Evolutionary conservation across 345 rosid genomes (phyloP).

Genomic region (Lumnitzera racemosa): DNA sequence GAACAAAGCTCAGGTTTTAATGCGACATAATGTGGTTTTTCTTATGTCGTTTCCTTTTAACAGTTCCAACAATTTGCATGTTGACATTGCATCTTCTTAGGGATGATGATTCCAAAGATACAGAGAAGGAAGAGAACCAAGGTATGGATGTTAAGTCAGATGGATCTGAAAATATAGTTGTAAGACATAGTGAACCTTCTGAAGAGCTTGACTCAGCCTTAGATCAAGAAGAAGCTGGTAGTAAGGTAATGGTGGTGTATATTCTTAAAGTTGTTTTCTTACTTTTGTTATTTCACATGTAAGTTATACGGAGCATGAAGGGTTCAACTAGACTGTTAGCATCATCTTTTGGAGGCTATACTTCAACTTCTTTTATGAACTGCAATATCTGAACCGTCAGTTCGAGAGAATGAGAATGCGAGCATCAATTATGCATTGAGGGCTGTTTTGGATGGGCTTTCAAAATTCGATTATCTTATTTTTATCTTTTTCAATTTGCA

Average conservation of each 20-base stretch:
- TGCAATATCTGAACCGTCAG: too few species aligned
- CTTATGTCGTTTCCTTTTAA: neutral
- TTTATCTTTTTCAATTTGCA: too few species aligned
- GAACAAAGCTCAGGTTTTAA: constrained; percentile 26
- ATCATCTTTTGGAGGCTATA: too few species aligned
- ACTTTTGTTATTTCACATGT: too few species aligned
- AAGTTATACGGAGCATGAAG: too few species aligned
- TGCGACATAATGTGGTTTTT: neutral
- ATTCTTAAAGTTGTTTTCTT: too few species aligned
- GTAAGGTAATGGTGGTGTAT: constrained; percentile 16
- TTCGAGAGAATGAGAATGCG: too few species aligned
- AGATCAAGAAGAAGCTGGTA: constrained; percentile 16
- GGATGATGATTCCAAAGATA: constrained; percentile 23
- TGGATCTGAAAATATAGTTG: constrained; percentile 13
- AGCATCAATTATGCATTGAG: too few species aligned
- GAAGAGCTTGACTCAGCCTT: constrained; percentile 19
- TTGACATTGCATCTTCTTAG: constrained; percentile 16
- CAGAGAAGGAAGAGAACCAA: constrained; percentile 8
- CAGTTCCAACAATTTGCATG: neutral
- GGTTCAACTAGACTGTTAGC: too few species aligned
- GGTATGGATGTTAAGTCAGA: constrained; percentile 19
- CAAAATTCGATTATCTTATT: too few species aligned
- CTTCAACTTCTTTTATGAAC: too few species aligned
- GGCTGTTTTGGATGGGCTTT: too few species aligned
- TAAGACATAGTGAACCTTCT: constrained; percentile 12